Evolutionary conservation across 331 rosid genomes (phyloP), one percentile per base, ranked within the genome.

Genomic region (Rosa hybrid): DNA sequence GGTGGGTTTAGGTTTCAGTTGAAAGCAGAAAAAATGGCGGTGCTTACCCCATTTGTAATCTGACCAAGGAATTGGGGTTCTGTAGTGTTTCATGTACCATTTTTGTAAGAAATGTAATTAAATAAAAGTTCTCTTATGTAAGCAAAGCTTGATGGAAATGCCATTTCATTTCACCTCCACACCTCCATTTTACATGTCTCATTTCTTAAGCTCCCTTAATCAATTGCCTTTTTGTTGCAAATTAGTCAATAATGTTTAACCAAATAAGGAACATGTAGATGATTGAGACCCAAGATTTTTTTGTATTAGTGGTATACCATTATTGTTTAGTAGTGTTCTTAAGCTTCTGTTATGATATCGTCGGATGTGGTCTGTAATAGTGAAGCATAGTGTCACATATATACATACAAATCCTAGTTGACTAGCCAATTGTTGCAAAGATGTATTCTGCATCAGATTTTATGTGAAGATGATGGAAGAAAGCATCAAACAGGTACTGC

Each of bases 51-150:
- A 13, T 84, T 76, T 81, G 90, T 78, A 78, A 60, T 81, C 42
- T 69, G 80, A 79, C 80, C 70, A 45, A 12, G 67, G 46, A 25
- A 62, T 41, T 30, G 75, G 57, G 85, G 68, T 9, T 77, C 27
- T 45, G 4, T 57, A 17, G 72, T 54, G 38, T 56, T 65, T 53
- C 48, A 71, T 77, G 78, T 56, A 65, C 71, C 71, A 65, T 75
- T 78, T 77, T 69, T 81, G 73, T 34, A 68, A 83, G 71, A 2
- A 30, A 38, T 89, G 90, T 83, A 83, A 87, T 79, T 87, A 82
- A 87, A 87, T 84, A 84, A 81, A 10, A 79, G 13, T 41, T 50
- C 20, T 72, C 45, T 45, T 16, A 14, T 21, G 60, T 42, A 30
- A 53, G 44, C 13, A 27, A 44, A 49, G 75, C 23, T 48, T 3